Evolutionary conservation across 805 yeast species (phyloP).

Genomic region (Wickerhamomyces bovis): DNA sequence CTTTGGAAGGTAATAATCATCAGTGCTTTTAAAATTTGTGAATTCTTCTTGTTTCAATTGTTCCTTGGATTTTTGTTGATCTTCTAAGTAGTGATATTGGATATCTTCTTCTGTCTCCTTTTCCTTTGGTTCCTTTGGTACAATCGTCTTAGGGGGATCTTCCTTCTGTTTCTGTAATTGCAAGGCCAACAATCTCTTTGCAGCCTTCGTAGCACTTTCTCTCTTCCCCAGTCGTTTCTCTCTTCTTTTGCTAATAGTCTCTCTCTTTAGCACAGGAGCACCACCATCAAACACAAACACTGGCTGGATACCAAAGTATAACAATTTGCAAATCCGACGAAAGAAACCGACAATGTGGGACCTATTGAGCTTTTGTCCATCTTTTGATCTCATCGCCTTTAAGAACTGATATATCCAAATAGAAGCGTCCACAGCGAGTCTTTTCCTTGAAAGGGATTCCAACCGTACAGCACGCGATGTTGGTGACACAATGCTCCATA

Average conservation of each 20-base stretch:
- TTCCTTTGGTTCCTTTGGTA: conserved; percentile 14
- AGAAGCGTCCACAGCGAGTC: conserved; percentile 94
- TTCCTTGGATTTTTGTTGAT: conserved; percentile 18
- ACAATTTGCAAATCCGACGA: conserved; percentile 82
- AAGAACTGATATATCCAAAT: conserved; percentile 97
- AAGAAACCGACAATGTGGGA: conserved; percentile 96
- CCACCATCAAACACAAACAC: conserved; percentile 96
- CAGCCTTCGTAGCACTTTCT: conserved; percentile 67
- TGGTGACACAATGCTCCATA: conserved; percentile 90
- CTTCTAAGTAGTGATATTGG: conserved; percentile 32
- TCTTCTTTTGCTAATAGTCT: conserved; percentile 68
- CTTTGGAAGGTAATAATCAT: conserved; percentile 83
- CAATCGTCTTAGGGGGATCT: conserved; percentile 7
- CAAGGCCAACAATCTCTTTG: conserved; percentile 71
- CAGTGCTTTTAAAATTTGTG: conserved; percentile 44
- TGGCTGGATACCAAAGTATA: conserved; percentile 83
- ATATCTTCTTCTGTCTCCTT: conserved; percentile 15
- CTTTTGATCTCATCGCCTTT: conserved; percentile 85
- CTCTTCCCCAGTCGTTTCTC: conserved; percentile 70
- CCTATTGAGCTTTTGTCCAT: conserved; percentile 69
- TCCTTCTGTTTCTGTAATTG: conserved; percentile 52
- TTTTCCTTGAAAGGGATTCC: conserved; percentile 73
- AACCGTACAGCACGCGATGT: conserved; percentile 85
- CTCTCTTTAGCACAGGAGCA: conserved; percentile 76
- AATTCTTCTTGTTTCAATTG: conserved; percentile 2